phyloP scores from a whole-genome alignment of 73 alveolate species.

The Tetrahymena malaccensis region DNA sequence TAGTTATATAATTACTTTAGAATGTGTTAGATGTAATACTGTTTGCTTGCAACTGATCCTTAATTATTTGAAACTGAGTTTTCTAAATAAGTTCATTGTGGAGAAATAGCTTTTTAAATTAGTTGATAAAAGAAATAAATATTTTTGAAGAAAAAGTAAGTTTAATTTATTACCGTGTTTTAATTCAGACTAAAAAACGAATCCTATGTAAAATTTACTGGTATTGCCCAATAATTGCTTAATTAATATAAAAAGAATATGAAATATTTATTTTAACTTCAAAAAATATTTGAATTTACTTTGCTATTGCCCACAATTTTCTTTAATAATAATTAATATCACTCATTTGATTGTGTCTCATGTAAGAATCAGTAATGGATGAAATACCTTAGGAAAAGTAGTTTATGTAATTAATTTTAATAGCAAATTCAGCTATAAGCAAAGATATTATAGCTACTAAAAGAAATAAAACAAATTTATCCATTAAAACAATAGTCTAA shows the following conservation, averaged over 20 bases:
- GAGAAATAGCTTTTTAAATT: neutral
- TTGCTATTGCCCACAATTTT: neutral
- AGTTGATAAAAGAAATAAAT: neutral
- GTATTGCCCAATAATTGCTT: neutral
- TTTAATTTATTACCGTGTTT: neutral
- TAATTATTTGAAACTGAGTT: neutral
- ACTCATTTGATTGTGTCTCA: neutral
- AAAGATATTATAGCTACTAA: neutral
- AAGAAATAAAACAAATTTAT: neutral
- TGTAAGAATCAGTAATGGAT: neutral
- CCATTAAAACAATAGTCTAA: neutral
- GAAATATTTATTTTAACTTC: too few species aligned
- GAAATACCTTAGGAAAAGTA: neutral
- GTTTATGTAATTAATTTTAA: neutral
- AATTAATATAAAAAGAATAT: neutral
- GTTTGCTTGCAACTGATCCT: neutral
- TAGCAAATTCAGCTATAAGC: neutral
- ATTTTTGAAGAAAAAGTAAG: neutral
- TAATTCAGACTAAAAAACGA: neutral
- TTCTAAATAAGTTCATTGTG: neutral
- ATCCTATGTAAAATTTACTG: neutral
- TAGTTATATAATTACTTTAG: neutral
- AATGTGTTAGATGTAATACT: neutral
- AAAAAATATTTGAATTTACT: neutral
- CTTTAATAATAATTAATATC: neutral